Base-by-base conservation (phyloP, 768 basidiomycete species). In the Termitomyces sp. region DNA sequence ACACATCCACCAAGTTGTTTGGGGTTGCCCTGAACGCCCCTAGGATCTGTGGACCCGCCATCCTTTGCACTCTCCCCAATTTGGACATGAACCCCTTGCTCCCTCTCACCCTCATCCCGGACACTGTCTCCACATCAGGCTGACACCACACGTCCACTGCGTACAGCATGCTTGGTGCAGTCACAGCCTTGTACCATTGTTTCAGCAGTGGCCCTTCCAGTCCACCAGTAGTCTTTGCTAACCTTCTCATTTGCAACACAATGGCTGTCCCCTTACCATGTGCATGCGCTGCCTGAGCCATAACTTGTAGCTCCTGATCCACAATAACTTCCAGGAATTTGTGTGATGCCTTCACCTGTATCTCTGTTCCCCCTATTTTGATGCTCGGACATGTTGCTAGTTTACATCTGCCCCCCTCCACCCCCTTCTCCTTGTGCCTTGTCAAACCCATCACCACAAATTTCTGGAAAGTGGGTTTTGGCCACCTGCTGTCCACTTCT, bases 281-380 rank as follows among this genome's bases (percentile, higher is more conserved):
- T 1, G 59, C 58, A 3, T 58, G 46, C 12, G 57, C 50, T n/a
- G 43, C 45, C 10, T 66, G 62, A 2, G 31, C 46, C 9, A 51
- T 58, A 56, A 60, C 64, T 1, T 25, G 7, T 0, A 65, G 50
- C 33, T 58, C 38, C 23, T 65, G 41, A 38, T 66, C 47, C 5
- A 66, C 6, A 0, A 58, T 40, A 3, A 66, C 44, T 0, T 62
- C 65, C 12, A 66, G 58, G 46, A 57, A 61, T 18, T 54, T 59
- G 50, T 51, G 50, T 16, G 29, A 29, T n/a, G 29, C 29, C 9
- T 29, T 29, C 29, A 9, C 12, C n/a, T 23, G 22, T n/a, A 4
- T 22, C 16, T 2, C 6, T 15, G 9, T 51, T 29, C n/a, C n/a
- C n/a, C n/a, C n/a, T 4, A 54, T 39, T 23, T 35, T 43, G 32